A percentile compares a stretch with the other conserved stretches of the same genome.
Conservation (phyloP, 2,329 filamentous ascomycete genomes). For the Colletotrichum sp. region DNA sequence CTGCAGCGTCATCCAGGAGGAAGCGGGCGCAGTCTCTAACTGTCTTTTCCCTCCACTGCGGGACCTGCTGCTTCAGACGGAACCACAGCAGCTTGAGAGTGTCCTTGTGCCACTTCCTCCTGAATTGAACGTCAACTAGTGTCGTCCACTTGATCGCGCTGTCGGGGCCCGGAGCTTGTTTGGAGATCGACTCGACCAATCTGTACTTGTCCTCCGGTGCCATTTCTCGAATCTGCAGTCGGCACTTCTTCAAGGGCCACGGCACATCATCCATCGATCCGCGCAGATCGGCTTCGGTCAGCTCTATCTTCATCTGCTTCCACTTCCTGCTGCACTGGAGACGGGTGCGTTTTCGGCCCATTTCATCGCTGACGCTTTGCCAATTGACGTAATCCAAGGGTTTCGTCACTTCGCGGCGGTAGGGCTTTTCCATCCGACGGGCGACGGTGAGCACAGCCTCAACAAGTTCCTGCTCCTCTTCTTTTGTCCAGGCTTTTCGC, state of each 20-base stretch:
- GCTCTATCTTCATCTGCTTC: conserved; percentile 48
- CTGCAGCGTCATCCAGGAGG: conserved; percentile 35
- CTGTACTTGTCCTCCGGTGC: conserved; percentile 47
- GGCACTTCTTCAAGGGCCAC: conserved; percentile 49
- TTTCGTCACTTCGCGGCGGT: not conserved
- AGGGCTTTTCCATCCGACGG: conserved; percentile 44
- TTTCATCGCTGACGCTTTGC: conserved; percentile 65
- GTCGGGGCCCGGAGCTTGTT: conserved; percentile 44
- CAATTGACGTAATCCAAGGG: conserved; percentile 60
- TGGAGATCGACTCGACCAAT: conserved; percentile 48
- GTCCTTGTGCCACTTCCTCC: conserved; percentile 40
- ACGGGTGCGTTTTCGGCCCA: conserved; percentile 66
- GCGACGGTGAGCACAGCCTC: conserved; percentile 59
- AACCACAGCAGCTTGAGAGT: conserved; percentile 45
- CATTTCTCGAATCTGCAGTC: conserved; percentile 46
- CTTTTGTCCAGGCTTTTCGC: conserved; percentile 62
- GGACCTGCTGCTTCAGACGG: conserved; percentile 39
- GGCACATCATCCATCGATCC: conserved; percentile 28
- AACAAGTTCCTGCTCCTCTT: conserved; percentile 62
- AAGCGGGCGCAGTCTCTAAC: conserved; percentile 39
- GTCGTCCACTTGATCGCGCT: conserved; percentile 52
- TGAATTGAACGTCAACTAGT: conserved; percentile 45
- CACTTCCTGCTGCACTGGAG: conserved; percentile 75
- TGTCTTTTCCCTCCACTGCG: conserved; percentile 31
- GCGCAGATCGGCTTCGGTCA: not conserved